Base-by-base conservation (phyloP, 2,329 filamentous ascomycete species). In the Penicillium frequentans region DNA sequence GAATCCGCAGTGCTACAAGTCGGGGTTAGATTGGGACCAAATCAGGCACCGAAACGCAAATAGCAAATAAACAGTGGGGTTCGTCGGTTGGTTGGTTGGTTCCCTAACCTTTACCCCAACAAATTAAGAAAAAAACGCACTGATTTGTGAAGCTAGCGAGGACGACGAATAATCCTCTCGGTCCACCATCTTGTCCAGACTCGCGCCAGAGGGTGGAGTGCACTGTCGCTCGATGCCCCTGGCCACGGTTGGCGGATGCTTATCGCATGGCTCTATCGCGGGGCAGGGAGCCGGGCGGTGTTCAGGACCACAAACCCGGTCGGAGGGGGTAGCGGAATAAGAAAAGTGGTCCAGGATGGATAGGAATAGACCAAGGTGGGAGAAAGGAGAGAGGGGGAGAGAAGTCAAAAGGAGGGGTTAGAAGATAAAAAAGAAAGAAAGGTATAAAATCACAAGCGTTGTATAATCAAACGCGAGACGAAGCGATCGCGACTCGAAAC, bases 151-250 rank as follows among this genome's bases (percentile, higher is more conserved):
- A 59, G 69, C 68, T 68, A 71, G 62, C 64, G 68, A 72, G 58
- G 71, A 55, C 23, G 67, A 65, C 61, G 65, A 72, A 66, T 37
- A 23, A 35, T 56, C 49, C 47, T 55, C 72, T 64, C 68, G 67
- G 73, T 72, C 70, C 68, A 74, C 70, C 74, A 77, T 77, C 67
- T 75, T 73, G 70, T 69, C 69, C 69, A 71, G 67, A 68, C 63
- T 67, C 62, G 68, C 62, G 68, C 67, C 68, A 68, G 64, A 63
- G 63, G 65, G 27, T 29, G 27, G 64, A 70, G 69, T 68, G 53
- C 61, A 66, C 54, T 61, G 64, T 69, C 67, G 70, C 70, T 70
- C 69, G 69, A 69, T 72, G 73, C 70, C 74, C 69, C 65, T 68
- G 66, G 66, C 67, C 62, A 56, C 58, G 9, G 39, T 23, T 60